Evolutionary conservation across 2,329 filamentous ascomycete species (phyloP), one percentile per base, ranked within the genome.

Genomic region (Fusarium dlaminii): DNA sequence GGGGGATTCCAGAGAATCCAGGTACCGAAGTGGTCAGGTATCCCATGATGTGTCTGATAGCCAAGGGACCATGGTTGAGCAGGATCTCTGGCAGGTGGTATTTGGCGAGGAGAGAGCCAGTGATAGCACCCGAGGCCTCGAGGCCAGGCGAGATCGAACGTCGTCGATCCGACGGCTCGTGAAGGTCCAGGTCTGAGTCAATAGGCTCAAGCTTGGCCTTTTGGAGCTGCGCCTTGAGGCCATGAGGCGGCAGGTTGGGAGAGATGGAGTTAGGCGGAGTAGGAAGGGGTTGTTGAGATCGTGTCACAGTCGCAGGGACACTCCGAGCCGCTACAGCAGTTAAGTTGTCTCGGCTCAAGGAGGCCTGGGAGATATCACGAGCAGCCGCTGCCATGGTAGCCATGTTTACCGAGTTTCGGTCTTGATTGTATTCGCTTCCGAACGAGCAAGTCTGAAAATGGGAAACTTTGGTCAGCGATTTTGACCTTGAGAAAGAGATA

Each of bases 221-320:
- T 80, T 88, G 88, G 75, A 90, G 86, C 81, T 91, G 91, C 73
- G 90, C 88, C 82, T 92, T 93, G 81, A 93, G 90, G 79, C 92
- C 93, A 79, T 96, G 94, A 68, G 95, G 94, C 78, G 93, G 91
- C 76, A 98, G 88, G 77, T 90, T 92, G 55, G 96, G 96, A 71
- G 95, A 98, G 82, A 98, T 95, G 83, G 95, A 98, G 87, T 96
- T 97, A 70, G 96, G 96, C 81, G 96, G 96, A 82, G 96, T 98
- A 73, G 93, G 94, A 80, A 98, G 90, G 82, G 90, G 87, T 78
- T 88, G 87, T 78, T 88, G 87, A 85, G 85, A 83, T 84, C 84
- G 86, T 85, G 89, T 89, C 88, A 89, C 84, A 84, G 83, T 85
- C 83, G 80, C 86, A 87, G 88, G 85, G 82, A 90, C 88, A 79